Conservation (phyloP, 495 filamentous ascomycete species). For the Penicillium manginii region DNA sequence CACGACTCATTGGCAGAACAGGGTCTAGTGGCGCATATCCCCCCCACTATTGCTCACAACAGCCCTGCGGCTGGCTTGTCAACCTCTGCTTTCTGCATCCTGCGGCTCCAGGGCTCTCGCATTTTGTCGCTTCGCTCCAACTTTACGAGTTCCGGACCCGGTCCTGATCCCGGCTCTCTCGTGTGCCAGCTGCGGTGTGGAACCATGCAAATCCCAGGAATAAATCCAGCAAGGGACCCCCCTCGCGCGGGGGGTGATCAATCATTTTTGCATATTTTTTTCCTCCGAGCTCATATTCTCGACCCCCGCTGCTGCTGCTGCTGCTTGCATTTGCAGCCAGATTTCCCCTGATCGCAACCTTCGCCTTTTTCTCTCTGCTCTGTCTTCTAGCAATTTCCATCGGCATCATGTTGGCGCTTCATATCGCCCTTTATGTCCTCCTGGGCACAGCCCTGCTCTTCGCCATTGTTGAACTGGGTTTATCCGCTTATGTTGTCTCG, state of each 20-base stretch:
- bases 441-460: slow-evolving; percentile 28
- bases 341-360: neutral
- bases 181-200: too few species aligned
- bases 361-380: neutral
- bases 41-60: slow-evolving; percentile 23
- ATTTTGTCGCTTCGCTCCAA: neutral
- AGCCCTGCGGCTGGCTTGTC: slow-evolving; percentile 26
- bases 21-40: slow-evolving; percentile 30
- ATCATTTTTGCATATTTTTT: neutral
- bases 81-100: slow-evolving; percentile 3
- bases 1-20: slow-evolving; percentile 9
- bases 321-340: too few species aligned
- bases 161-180: neutral
- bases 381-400: neutral
- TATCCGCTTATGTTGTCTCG: slow-evolving; percentile 23
- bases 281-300: neutral
- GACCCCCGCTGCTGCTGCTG: too few species aligned
- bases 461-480: slow-evolving; percentile 33
- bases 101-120: neutral
- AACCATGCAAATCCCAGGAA: too few species aligned
- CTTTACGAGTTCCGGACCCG: too few species aligned
- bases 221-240: slow-evolving; percentile 8
- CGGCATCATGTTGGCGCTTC: slow-evolving; percentile 29
- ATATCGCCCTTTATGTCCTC: slow-evolving; percentile 31
- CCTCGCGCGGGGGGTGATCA: slow-evolving; percentile 1